Base-by-base conservation (phyloP, 306 rosid species). In the Gynostemma pentaphyllum region DNA sequence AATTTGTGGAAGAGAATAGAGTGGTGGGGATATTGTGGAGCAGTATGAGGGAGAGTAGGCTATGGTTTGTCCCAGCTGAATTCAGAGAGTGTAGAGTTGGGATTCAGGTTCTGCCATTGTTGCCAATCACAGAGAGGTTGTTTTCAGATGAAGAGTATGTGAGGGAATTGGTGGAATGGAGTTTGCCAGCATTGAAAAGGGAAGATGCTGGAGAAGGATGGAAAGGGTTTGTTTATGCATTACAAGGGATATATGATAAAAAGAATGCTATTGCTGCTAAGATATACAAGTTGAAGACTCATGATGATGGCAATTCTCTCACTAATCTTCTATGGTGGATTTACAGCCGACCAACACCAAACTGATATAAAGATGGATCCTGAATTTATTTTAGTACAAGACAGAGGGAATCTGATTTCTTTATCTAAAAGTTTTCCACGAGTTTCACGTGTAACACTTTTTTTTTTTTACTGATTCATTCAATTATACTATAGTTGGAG, bases 261-360 rank as follows among this genome's bases (percentile, higher is more conserved):
- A 69, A 78, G 45, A 52, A 51, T 36, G 95, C 86, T 11, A 47
- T 82, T 78, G 69, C 24, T 64, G 69, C 24, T 64, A 82, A 79
- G 73, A 63, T 77, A 0, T 75, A 67, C 65, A 77, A 45, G 41
- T 74, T 89, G 79, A 84, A 34, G 10, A 83, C 82, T 15, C 75
- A 52, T 50, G 97, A 89, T 66, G 97, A 75, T 72, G 97, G 97
- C 4, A 84, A 86, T 50, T 86, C 97, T 1, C 80, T 82, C 7
- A 82, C 76, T 19, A 89, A 89, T 80, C 82, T 89, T 2, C 59
- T 89, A 1, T 89, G 97, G 97, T 86, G 97, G 97, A 71, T 86
- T 59, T 85, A 86, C 45, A 86, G 86, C 39, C 46, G 64, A 24
- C 64, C 64, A 18, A n/a, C n/a, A n/a, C n/a, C n/a, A n/a, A n/a